Evolutionary conservation across 768 basidiomycete genomes (phyloP).

Genomic region (Cyclocybe cylindracea): DNA sequence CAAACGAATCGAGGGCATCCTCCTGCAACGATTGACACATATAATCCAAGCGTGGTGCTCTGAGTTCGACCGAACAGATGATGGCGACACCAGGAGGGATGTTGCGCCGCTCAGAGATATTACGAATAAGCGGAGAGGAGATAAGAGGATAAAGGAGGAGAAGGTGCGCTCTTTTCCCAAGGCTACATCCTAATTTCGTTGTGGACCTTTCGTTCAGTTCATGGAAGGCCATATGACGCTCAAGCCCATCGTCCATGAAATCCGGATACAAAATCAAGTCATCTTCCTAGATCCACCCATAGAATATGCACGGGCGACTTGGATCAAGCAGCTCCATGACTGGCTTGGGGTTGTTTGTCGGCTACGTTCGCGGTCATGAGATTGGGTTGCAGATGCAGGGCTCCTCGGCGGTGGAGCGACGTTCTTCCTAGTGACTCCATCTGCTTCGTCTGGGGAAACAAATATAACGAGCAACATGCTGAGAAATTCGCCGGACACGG

Average conservation of each 20-base stretch:
- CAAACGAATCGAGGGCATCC: conserved; percentile 78
- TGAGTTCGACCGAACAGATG: conserved; percentile 79
- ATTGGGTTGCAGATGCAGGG: conserved; percentile 92
- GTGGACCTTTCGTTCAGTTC: conserved; percentile 41
- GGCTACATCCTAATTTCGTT: conserved; percentile 3
- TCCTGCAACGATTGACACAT: conserved; percentile 71
- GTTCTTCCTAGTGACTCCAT: conserved; percentile 65
- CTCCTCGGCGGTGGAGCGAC: conserved; percentile 63
- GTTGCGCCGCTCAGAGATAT: conserved; percentile 50
- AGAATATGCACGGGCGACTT: conserved; percentile 83
- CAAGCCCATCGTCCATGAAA: conserved; percentile 90
- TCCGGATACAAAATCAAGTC: conserved; percentile 97
- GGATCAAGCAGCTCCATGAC: conserved; percentile 18
- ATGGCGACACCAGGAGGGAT: conserved; percentile 62
- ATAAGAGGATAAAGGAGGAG: conserved; percentile 76
- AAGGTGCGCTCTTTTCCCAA: conserved; percentile 53
- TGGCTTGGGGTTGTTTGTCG: conserved; percentile 80
- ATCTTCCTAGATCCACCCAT: conserved; percentile 99
- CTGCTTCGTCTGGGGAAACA: background rate
- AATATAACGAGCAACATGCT: too few relatives aligned
- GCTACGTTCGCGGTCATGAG: conserved; percentile 89
- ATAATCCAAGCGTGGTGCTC: conserved; percentile 87
- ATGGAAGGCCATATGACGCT: conserved; percentile 74
- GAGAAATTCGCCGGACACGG: conserved; percentile 66
- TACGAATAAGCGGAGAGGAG: conserved; percentile 65